Percentiles rank a stretch among this genome's conserved stretches.
Evolutionary conservation across 140 eudicot genomes (phyloP).

Genomic region (Cichorium intybus): DNA sequence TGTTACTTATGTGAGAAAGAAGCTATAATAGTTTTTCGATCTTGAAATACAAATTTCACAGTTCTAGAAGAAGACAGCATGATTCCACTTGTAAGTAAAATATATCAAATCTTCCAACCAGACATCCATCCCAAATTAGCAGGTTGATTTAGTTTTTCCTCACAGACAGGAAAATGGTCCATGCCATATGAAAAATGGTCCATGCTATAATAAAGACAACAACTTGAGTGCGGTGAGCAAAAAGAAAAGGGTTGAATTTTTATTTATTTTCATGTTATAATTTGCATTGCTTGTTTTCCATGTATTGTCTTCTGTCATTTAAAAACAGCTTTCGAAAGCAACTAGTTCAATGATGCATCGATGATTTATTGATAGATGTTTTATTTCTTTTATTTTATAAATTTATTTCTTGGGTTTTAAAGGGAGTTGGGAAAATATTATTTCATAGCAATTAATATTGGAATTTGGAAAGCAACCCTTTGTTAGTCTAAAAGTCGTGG

Average conservation of each 20-base stretch:
- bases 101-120: not conserved
- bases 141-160: no score
- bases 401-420: not conserved
- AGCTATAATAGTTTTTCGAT: not conserved
- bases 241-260: no score
- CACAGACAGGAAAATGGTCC: no score
- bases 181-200: no score
- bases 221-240: no score
- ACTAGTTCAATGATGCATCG: not conserved
- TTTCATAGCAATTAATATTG: not conserved
- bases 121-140: no score
- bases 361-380: not conserved
- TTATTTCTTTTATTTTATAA: not conserved
- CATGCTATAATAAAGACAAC: no score
- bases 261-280: no score
- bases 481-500: not conserved
- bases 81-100: not conserved
- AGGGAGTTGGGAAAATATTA: not conserved
- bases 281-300: not conserved
- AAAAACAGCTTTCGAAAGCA: not conserved
- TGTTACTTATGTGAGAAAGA: not conserved
- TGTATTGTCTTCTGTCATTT: not conserved
- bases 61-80: not conserved
- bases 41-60: not conserved
- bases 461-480: not conserved